A percentile compares a stretch with the other conserved stretches of the same genome.
Conservation (phyloP, 2,329 filamentous ascomycete genomes). For the Nemania bipapillata region DNA sequence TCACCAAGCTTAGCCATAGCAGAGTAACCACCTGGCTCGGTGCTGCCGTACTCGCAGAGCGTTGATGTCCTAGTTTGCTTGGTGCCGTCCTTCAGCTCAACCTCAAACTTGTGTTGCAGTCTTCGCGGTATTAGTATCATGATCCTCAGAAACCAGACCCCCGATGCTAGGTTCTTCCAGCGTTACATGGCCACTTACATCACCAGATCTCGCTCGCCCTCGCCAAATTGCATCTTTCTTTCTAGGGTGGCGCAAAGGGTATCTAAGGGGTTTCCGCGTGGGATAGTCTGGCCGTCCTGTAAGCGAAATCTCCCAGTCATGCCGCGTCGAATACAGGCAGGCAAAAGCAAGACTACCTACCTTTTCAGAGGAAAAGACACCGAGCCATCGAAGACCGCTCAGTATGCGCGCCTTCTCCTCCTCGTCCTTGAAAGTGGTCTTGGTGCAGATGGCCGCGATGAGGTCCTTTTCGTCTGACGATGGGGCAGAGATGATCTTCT, state of each 20-base stretch:
- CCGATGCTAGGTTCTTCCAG: neutral
- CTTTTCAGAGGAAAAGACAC: too few species aligned
- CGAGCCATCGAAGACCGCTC: too few species aligned
- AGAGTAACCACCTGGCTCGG: slow-evolving; percentile 76
- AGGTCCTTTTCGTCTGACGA: slow-evolving; percentile 78
- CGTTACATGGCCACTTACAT: too few species aligned
- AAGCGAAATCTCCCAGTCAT: too few species aligned
- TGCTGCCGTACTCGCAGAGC: slow-evolving; percentile 78
- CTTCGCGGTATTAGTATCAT: too few species aligned
- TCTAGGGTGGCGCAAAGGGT: slow-evolving; percentile 90
- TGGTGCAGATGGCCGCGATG: slow-evolving; percentile 75
- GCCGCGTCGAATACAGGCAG: too few species aligned
- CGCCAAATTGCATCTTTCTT: slow-evolving; percentile 88
- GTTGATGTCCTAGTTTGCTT: slow-evolving; percentile 83
- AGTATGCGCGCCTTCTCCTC: too few species aligned
- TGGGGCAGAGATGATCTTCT: slow-evolving; percentile 78
- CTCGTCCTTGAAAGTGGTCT: slow-evolving; percentile 76
- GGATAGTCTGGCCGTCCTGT: too few species aligned
- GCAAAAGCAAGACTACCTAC: too few species aligned
- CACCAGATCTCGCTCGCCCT: slow-evolving; percentile 73
- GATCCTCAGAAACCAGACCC: slow-evolving; percentile 19
- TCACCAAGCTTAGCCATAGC: slow-evolving; percentile 78
- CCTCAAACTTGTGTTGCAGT: slow-evolving; percentile 78
- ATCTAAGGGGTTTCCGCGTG: slow-evolving; percentile 87
- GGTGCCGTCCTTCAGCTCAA: slow-evolving; percentile 82